phyloP scores from a whole-genome alignment of 495 filamentous ascomycete genomes.

The Aspergillus haitiensis region DNA sequence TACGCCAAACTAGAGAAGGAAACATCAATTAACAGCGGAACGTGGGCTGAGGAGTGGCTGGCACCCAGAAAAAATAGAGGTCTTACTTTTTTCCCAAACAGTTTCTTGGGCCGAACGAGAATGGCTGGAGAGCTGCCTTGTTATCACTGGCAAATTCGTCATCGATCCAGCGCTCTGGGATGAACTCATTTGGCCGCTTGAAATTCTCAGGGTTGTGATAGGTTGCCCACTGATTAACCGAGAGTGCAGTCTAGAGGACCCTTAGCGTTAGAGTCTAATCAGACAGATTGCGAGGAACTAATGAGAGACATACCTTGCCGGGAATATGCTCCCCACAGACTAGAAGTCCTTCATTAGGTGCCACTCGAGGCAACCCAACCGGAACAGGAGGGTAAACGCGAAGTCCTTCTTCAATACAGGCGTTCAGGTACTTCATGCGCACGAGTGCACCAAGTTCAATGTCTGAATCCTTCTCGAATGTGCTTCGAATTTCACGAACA shows the following conservation, averaged over 20 bases:
- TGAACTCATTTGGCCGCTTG: conserved; percentile 46
- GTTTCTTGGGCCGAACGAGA: conserved; percentile 28
- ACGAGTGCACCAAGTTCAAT: conserved; percentile 47
- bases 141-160: conserved; percentile 30
- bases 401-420: conserved; percentile 53
- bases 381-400: conserved; percentile 57
- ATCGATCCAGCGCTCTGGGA: conserved; percentile 53
- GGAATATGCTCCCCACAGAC: conserved; percentile 46
- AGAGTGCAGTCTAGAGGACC: conserved; percentile 31
- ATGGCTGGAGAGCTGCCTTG: conserved; percentile 24
- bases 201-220: conserved; percentile 48
- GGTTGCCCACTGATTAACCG: conserved; percentile 40
- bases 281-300: background rate
- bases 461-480: conserved; percentile 49
- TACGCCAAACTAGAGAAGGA: conserved; percentile 45
- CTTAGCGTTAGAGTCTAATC: background rate
- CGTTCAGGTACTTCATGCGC: conserved; percentile 50
- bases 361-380: conserved; percentile 38
- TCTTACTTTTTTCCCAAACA: conserved; percentile 37
- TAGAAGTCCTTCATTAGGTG: conserved; percentile 40
- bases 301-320: conserved; percentile 20
- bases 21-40: background rate
- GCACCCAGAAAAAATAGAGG: background rate
- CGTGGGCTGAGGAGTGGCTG: background rate
- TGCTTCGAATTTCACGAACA: conserved; percentile 43